phyloP scores from a whole-genome alignment of 345 rosid species.

The Aegle marmelos region DNA sequence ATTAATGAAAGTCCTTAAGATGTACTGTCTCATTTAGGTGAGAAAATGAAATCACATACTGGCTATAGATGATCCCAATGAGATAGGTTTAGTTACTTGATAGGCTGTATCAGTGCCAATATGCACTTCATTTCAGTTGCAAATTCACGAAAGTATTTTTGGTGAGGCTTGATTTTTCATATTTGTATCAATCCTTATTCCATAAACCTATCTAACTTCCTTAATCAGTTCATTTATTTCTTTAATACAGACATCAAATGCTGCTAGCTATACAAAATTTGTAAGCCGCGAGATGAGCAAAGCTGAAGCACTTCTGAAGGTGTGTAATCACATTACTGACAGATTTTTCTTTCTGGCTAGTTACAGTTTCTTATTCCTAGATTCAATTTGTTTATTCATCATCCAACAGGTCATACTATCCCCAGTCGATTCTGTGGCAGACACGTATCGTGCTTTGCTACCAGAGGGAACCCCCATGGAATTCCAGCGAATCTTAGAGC shows the following conservation, averaged over 20 bases:
- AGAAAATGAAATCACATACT: not conserved
- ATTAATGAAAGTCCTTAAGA: not conserved
- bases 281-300: constrained; percentile 99
- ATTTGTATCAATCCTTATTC: not conserved
- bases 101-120: not conserved
- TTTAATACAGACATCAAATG: constrained; percentile 61
- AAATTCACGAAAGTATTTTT: not conserved
- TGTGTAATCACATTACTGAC: constrained; percentile 22
- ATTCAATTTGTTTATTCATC: constrained; percentile 2
- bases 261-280: constrained; percentile 89
- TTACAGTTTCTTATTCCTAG: not conserved
- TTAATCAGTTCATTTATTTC: constrained; percentile 7
- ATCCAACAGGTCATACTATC: constrained; percentile 76
- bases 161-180: not conserved
- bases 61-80: not conserved
- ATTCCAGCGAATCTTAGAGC: constrained; percentile 97
- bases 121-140: not conserved
- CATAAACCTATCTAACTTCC: not conserved
- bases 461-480: constrained; percentile 99
- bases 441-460: constrained; percentile 89
- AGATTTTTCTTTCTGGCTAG: not conserved
- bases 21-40: not conserved
- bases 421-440: constrained; percentile 94
- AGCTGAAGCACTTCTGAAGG: constrained; percentile 99
- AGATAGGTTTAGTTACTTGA: not conserved